These are phyloP conservation scores for Hygrocybe punicea DNA, from an alignment of 768 basidiomycete species.

Conservation along the genomic window DNA sequence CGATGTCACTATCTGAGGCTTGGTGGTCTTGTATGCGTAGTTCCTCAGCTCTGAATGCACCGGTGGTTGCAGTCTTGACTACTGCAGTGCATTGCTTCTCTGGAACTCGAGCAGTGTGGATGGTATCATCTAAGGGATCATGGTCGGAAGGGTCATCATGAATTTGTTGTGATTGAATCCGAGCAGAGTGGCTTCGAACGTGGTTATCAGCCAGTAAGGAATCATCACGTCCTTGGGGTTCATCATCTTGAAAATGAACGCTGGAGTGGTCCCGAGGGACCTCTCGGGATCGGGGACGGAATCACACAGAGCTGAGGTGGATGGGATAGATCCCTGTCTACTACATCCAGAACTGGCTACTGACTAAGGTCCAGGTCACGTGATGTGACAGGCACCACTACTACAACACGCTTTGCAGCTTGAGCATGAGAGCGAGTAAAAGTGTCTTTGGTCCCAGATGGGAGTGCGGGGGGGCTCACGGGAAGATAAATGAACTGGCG, in stretches of 20 bases:
- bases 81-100: not conserved
- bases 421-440: conserved; percentile 19
- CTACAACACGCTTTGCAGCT: not conserved
- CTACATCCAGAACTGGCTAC: too few species aligned
- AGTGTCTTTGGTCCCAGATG: conserved; percentile 25
- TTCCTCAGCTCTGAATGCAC: not conserved
- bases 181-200: not conserved
- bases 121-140: not conserved
- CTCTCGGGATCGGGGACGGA: too few species aligned
- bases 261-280: too few species aligned
- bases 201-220: not conserved
- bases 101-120: not conserved
- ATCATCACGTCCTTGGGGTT: not conserved
- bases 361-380: too few species aligned
- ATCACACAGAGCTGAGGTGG: too few species aligned
- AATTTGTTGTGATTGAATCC: not conserved
- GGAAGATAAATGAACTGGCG: not conserved
- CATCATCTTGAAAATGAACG: not conserved
- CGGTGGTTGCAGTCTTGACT: not conserved
- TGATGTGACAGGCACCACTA: too few species aligned
- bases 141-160: not conserved
- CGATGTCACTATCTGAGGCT: too few species aligned
- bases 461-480: not conserved
- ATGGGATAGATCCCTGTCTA: too few species aligned
- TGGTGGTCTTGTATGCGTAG: not conserved